Conservation (phyloP, 345 rosid genomes). For the Angophora floribunda region DNA sequence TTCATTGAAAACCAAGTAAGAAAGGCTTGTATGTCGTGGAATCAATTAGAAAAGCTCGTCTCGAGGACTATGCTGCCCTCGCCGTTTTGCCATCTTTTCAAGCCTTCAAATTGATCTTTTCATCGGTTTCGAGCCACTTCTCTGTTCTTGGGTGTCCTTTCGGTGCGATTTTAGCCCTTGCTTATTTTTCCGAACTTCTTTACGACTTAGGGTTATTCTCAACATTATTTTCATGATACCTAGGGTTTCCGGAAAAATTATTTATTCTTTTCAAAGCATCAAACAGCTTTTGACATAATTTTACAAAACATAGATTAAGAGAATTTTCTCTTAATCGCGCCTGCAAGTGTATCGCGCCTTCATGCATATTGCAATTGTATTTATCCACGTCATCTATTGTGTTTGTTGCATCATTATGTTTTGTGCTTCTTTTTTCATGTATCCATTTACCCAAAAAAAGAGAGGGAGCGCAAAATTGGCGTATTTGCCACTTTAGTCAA, state of each 20-base stretch:
- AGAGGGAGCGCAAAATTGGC: not conserved
- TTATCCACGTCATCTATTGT: not conserved
- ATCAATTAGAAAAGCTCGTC: not conserved
- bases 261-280: not conserved
- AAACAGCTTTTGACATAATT: not conserved
- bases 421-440: not conserved
- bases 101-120: not conserved
- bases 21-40: not conserved
- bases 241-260: not conserved
- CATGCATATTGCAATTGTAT: not conserved
- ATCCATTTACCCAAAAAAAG: not conserved
- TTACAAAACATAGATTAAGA: rapidly evolving
- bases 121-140: not conserved
- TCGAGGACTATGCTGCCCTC: not conserved
- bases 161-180: not conserved
- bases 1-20: not conserved
- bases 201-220: not conserved
- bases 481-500: not conserved
- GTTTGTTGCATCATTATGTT: not conserved
- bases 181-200: not conserved
- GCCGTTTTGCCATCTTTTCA: not conserved
- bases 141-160: not conserved
- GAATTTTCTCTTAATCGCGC: not conserved
- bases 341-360: not conserved
- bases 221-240: not conserved